Base-by-base conservation (phyloP, 352 stramenopile genomes). In the Pythium scleroteichum region DNA sequence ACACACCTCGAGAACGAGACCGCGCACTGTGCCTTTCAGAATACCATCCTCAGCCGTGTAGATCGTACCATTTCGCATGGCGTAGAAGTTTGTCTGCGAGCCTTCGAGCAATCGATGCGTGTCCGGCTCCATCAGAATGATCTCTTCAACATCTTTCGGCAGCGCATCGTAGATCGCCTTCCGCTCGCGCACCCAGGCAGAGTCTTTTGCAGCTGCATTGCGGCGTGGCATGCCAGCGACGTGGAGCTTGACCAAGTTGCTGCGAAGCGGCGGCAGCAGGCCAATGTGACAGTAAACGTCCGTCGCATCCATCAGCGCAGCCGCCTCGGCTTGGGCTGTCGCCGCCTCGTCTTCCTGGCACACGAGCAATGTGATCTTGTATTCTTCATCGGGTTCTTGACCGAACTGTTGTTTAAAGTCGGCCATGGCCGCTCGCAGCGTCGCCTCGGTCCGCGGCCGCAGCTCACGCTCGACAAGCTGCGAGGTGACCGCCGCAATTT, bases 1-100 rank as follows among this genome's bases (percentile, higher is more conserved):
- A 52, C 79, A 92, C 7, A 87, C 71, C 20, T 92, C 82, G 1
- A 94, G 68, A 46, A 92, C 79, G 0, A 94, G 72, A 9, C 79
- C 72, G 12, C 85, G 82, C 46, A 94, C 82, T 0, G 82, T 94
- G 19, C 82, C 85, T 39, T 90, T 90, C 7, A 94, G 54, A 59
- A 94, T 91, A 0, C 78, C 78, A 24, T 89, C 76, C 14, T 83
- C 79, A 0, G 82, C 85, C 4, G 82, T 94, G 56, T 79, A 78
- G 42, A 94, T 68, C 1, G 50, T 63, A 19, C 79, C 76, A 35
- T 79, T 51, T 29, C 79, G 70, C 20, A 94, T 76, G 5, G 64
- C 69, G 55, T 85, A 94, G 26, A 94, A 94, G 51, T 94, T 94
- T n/a, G 82, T 91, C 67, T 94, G 85, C 4, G 85, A 92, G 26